Evolutionary conservation across 148 eudicot species (phyloP), one percentile per base, ranked within the genome.

Genomic region (Cornus kousa): DNA sequence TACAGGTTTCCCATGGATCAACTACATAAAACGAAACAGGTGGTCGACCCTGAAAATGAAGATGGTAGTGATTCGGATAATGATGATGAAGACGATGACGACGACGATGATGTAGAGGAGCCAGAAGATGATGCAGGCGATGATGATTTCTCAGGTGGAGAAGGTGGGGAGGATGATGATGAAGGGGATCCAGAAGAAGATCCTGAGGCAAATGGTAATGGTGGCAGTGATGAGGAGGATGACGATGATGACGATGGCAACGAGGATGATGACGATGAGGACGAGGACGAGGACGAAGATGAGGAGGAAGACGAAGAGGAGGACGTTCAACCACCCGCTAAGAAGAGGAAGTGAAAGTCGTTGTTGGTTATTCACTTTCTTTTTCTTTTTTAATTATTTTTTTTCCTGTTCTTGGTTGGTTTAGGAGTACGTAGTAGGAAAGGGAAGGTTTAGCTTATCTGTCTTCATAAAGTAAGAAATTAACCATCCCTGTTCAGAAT

Each of bases 261-360:
- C 4, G 88, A 65, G 0, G 87, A 67, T 0, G 85, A 77, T 3
- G 88, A 81, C 0, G 85, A 85, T 2, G 89, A 78, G 0, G 90
- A 80, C 0, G 88, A 77, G 0, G 91, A 86, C 1, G 87, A 75
- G 2, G 91, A 89, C 0, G 89, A 88, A 2, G 89, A 84, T 0
- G 87, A 87, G 0, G 87, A 82, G 8, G 86, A 88, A 2, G 91
- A 80, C 7, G 86, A 86, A 7, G 82, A 82, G 9, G 87, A 87
- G 8, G 90, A 86, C 73, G 84, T 84, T 48, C 81, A 88, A 83
- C 89, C 89, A 76, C 89, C 89, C 6, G 82, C 89, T 33, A 88
- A 88, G 86, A 88, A 86, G 89, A 88, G 79, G 71, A 88, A 88
- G 81, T 88, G 79, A 81, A 80, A 67, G 10, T 57, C 24, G 60